Percentiles rank a stretch among this genome's conserved stretches.
Conservation (phyloP, 2,329 filamentous ascomycete genomes). For the Beauveria scarabaeidicola region DNA sequence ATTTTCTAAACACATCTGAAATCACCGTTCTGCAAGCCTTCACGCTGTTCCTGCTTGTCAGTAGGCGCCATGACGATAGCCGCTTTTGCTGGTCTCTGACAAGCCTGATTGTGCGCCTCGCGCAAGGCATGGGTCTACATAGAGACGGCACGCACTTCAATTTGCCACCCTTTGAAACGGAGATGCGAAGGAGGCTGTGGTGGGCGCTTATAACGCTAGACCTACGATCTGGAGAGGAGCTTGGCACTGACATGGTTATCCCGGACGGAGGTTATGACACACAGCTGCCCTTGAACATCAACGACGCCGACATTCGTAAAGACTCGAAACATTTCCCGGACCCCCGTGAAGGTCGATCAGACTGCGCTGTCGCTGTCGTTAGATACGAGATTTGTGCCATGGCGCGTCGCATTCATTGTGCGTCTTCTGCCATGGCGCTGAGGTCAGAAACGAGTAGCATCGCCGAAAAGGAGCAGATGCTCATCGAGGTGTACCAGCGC, state of each 20-base stretch:
- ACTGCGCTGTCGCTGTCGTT: conserved; percentile 40
- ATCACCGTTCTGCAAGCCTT: conserved; percentile 50
- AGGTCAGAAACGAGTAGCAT: conserved; percentile 22
- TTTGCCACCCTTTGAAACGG: conserved; percentile 48
- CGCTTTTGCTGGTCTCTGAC: conserved; percentile 53
- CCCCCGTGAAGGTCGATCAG: conserved; percentile 42
- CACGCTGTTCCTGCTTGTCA: conserved; percentile 44
- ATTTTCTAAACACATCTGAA: conserved; percentile 49
- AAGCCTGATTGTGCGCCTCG: conserved; percentile 49
- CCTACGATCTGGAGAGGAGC: conserved; percentile 44
- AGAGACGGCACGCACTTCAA: conserved; percentile 43
- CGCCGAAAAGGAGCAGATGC: conserved; percentile 33
- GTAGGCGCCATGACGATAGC: conserved; percentile 38
- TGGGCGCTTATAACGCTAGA: conserved; percentile 53
- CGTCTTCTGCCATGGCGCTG: conserved; percentile 25
- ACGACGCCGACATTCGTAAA: conserved; percentile 39
- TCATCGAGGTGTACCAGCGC: conserved; percentile 44
- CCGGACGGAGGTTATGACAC: conserved; percentile 37
- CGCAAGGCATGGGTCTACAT: conserved; percentile 52
- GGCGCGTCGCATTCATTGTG: conserved; percentile 27
- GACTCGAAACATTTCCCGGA: conserved; percentile 38
- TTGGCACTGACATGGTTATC: conserved; percentile 39
- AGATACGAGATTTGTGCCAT: conserved; percentile 43
- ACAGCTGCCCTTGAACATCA: conserved; percentile 39
- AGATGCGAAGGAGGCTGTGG: conserved; percentile 53